Conservation (phyloP, 2,329 filamentous ascomycete species). For the Colletotrichum ledebouriae region DNA sequence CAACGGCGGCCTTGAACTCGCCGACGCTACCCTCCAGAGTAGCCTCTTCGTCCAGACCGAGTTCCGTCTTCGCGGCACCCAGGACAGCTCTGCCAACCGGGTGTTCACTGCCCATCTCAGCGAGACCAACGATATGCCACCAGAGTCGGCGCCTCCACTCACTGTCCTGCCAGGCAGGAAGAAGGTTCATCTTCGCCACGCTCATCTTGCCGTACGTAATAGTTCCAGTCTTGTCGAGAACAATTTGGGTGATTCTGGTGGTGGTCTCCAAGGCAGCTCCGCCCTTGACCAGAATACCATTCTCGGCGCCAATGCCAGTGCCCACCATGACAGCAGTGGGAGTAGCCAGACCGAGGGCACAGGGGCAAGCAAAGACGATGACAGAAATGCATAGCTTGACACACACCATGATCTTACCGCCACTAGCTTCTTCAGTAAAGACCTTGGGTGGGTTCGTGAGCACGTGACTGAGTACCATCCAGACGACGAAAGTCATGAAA, state of each 20-base stretch:
- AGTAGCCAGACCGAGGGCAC: conserved; percentile 93
- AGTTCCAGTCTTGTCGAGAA: conserved; percentile 96
- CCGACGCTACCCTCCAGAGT: conserved; percentile 86
- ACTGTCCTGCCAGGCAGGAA: conserved; percentile 76
- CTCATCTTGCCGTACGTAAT: conserved; percentile 96
- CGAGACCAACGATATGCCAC: conserved; percentile 97
- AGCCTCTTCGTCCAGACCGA: conserved; percentile 79
- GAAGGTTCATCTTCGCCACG: conserved; percentile 79
- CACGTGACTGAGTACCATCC: conserved; percentile 95
- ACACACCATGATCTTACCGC: conserved; percentile 96
- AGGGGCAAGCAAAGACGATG: conserved; percentile 97
- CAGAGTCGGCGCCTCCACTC: conserved; percentile 81
- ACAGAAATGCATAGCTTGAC: conserved; percentile 98
- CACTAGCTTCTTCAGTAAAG: conserved; percentile 83
- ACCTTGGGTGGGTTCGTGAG: conserved; percentile 88
- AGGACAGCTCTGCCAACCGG: conserved; percentile 94
- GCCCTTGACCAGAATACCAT: conserved; percentile 98
- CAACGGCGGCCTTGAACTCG: conserved; percentile 86
- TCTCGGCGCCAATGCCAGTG: conserved; percentile 94
- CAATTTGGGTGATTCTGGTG: conserved; percentile 89
- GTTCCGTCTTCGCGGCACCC: conserved; percentile 78
- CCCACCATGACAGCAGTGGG: conserved; percentile 99
- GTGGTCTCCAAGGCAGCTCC: conserved; percentile 91
- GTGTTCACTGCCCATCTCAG: conserved; percentile 96
- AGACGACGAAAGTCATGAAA: conserved; percentile 85